phyloP scores from a whole-genome alignment of 768 basidiomycete species.

The Cystofilobasidium ferigula region DNA sequence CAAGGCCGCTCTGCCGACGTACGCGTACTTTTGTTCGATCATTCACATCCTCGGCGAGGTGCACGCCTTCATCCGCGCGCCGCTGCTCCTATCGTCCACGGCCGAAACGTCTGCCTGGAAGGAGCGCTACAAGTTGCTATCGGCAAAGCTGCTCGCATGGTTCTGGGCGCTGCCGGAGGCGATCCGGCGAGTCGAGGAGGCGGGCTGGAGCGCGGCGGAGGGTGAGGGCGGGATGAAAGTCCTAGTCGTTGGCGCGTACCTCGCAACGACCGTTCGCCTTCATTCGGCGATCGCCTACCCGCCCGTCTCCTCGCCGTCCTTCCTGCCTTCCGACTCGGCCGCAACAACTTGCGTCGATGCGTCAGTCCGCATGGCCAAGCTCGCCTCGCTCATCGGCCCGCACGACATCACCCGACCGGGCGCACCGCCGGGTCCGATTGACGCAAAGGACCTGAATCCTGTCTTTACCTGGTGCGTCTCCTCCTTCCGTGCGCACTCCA shows the following conservation, averaged over 20 bases:
- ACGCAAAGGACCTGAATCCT: constrained; percentile 1
- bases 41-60: constrained; percentile 16
- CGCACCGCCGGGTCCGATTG: constrained; percentile 1
- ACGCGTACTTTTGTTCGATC: constrained; percentile 14
- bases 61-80: constrained; percentile 20
- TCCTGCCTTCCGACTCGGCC: constrained; percentile 17
- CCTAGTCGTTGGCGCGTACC: not conserved
- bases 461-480: constrained; percentile 21
- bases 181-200: constrained; percentile 4
- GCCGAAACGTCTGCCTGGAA: constrained; percentile 15
- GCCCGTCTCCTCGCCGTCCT: constrained; percentile 12
- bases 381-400: constrained; percentile 6
- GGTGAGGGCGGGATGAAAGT: constrained; percentile 16
- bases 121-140: not conserved
- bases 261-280: constrained; percentile 13
- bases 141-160: constrained; percentile 4
- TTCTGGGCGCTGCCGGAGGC: not conserved
- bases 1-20: not conserved
- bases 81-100: constrained; percentile 1
- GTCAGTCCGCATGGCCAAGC: not conserved
- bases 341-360: constrained; percentile 9
- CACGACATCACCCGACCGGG: constrained; percentile 1
- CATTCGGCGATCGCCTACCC: constrained; percentile 24
- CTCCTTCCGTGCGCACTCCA: too few relatives aligned
- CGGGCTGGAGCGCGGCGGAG: constrained; percentile 3